Conservation (phyloP, 2,329 filamentous ascomycete genomes). For the Celoporthe dispersa region DNA sequence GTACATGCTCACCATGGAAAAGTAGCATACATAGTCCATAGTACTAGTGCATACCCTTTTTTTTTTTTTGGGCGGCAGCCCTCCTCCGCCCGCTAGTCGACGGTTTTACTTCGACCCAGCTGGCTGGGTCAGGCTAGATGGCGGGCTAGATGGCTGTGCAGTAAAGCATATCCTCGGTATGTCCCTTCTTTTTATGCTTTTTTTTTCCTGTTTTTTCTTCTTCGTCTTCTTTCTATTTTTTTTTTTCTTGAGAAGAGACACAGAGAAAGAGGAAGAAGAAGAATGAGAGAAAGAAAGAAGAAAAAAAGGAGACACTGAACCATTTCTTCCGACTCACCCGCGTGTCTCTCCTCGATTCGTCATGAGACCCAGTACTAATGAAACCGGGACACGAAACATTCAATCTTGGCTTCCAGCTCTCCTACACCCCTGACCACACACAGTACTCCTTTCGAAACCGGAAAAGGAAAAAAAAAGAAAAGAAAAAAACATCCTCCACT, state of each 20-base stretch:
- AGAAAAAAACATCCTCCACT: neutral
- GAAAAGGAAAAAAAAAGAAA: neutral
- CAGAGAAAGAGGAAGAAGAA: no score
- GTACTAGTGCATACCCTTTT: no score
- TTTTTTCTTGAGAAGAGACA: neutral
- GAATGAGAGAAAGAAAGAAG: no score
- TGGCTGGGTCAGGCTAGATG: constrained; percentile 2
- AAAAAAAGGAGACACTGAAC: no score
- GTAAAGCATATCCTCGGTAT: neutral
- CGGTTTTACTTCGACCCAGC: neutral
- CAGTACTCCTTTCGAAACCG: no score
- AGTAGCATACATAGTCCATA: no score
- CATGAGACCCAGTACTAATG: neutral
- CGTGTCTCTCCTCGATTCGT: neutral
- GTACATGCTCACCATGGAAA: neutral
- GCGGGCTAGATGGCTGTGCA: neutral
- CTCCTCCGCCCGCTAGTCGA: constrained; percentile 1
- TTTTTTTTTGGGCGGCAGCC: no score
- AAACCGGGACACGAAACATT: neutral
- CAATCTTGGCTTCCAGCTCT: neutral
- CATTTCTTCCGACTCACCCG: neutral
- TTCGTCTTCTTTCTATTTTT: no score
- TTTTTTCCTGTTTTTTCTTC: neutral
- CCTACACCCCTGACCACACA: no score
- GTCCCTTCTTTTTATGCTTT: no score